Conservation (phyloP, 2,329 filamentous ascomycete genomes). For the Juglanconis sp. region DNA sequence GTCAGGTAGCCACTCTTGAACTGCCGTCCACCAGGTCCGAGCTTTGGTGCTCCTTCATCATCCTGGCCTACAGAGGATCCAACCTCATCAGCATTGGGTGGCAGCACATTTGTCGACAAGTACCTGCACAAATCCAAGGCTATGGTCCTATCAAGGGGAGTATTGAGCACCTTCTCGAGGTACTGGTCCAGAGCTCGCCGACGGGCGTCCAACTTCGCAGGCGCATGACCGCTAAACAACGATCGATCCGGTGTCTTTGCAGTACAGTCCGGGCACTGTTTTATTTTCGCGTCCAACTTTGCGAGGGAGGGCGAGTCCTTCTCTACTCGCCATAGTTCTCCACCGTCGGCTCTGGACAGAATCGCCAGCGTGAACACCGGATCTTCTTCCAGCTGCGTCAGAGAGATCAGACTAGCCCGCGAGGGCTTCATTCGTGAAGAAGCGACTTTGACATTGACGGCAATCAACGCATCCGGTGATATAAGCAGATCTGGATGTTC, state of each 20-base stretch:
- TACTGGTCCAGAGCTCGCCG: constrained; percentile 78
- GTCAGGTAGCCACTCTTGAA: constrained; percentile 88
- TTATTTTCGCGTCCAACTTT: constrained; percentile 79
- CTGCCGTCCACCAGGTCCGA: constrained; percentile 62
- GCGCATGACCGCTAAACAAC: constrained; percentile 88
- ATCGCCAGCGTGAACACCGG: constrained; percentile 90
- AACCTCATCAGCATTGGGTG: constrained; percentile 58
- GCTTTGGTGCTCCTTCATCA: constrained; percentile 31
- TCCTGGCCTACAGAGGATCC: constrained; percentile 26
- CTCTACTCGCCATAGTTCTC: constrained; percentile 89
- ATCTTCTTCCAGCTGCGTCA: constrained; percentile 82
- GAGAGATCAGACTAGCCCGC: constrained; percentile 74
- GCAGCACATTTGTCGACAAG: constrained; percentile 66
- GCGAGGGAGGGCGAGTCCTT: constrained; percentile 81
- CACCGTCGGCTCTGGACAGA: constrained; percentile 69
- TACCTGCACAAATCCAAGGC: constrained; percentile 84
- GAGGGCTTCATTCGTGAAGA: constrained; percentile 95
- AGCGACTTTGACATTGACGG: constrained; percentile 80
- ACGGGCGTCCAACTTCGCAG: constrained; percentile 86
- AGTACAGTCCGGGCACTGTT: constrained; percentile 67
- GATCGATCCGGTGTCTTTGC: constrained; percentile 78
- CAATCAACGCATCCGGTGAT: constrained; percentile 82
- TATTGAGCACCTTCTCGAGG: constrained; percentile 80
- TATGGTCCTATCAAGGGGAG: constrained; percentile 71
- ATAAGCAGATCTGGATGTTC: constrained; percentile 84